A percentile compares a stretch with the other conserved stretches of the same genome.
These are phyloP conservation scores for Pseudogymnoascus verrucosus DNA, from an alignment of 2,329 filamentous ascomycete species.

Conservation along the genomic window DNA sequence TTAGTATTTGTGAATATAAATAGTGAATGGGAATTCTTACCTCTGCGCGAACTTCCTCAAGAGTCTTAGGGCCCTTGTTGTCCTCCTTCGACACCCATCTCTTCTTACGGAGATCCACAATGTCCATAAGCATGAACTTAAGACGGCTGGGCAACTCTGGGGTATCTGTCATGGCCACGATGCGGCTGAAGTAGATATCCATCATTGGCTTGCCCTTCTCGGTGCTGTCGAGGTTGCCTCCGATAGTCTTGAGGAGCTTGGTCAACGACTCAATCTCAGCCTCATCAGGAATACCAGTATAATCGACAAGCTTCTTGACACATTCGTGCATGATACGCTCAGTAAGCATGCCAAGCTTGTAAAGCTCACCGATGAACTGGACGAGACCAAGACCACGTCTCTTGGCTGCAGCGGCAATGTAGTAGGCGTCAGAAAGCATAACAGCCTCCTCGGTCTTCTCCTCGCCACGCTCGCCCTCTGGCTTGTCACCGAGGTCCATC, in stretches of 20 bases:
- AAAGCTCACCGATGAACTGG: slow-evolving; percentile 98
- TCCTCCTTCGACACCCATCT: slow-evolving; percentile 81
- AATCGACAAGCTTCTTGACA: slow-evolving; percentile 94
- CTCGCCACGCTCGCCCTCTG: slow-evolving; percentile 53
- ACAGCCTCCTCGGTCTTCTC: slow-evolving; percentile 61
- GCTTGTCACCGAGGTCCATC: slow-evolving; percentile 69
- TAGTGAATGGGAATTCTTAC: slow-evolving; percentile 35
- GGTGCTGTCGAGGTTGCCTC: slow-evolving; percentile 72
- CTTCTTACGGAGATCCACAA: slow-evolving; percentile 70
- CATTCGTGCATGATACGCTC: slow-evolving; percentile 99
- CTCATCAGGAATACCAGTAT: slow-evolving; percentile 86
- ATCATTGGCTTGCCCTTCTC: slow-evolving; percentile 83
- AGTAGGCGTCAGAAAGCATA: slow-evolving; percentile 95
- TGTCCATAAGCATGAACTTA: slow-evolving; percentile 94
- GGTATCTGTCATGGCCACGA: slow-evolving; percentile 71
- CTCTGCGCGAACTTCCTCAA: slow-evolving; percentile 82
- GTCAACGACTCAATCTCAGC: slow-evolving; percentile 93
- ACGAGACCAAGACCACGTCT: slow-evolving; percentile 94
- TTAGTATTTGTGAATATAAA: slow-evolving; percentile 20
- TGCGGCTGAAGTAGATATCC: slow-evolving; percentile 88
- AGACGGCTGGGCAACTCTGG: slow-evolving; percentile 79
- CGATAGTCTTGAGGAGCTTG: slow-evolving; percentile 87
- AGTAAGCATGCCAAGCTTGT: slow-evolving; percentile 97
- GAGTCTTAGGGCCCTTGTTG: slow-evolving; percentile 94
- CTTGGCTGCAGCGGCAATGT: slow-evolving; percentile 86